phyloP scores from a whole-genome alignment of 768 basidiomycete species.

The Kwoniella pini region DNA sequence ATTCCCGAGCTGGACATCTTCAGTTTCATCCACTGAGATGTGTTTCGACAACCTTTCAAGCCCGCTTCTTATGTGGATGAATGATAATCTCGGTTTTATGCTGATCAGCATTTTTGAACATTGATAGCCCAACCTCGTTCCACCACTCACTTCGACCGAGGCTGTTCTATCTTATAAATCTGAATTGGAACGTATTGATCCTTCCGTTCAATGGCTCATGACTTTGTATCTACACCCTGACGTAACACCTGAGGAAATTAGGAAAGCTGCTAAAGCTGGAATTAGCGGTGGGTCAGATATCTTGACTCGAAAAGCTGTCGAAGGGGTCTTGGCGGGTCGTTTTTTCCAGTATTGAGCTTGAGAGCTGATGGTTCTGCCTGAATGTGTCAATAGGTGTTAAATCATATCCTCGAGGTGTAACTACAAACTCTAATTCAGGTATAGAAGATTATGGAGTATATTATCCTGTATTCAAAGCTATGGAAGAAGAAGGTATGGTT shows the following conservation, averaged over 20 bases:
- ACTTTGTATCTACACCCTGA: constrained; percentile 91
- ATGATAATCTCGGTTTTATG: no score
- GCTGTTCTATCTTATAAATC: constrained; percentile 78
- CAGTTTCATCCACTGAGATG: no score
- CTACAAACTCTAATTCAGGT: constrained; percentile 93
- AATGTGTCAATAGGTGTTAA: constrained; percentile 68
- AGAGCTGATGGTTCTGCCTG: background rate
- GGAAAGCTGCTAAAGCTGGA: constrained; percentile 80
- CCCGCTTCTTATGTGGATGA: no score
- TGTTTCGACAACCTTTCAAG: no score
- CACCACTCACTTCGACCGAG: constrained; percentile 79
- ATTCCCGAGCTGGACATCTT: no score
- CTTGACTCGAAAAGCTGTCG: background rate
- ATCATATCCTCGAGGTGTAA: constrained; percentile 95
- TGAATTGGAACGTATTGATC: constrained; percentile 71
- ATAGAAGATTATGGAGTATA: constrained; percentile 94
- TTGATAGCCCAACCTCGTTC: constrained; percentile 95
- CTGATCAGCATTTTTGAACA: no score
- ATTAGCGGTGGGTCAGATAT: constrained; percentile 61
- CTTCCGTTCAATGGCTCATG: constrained; percentile 84
- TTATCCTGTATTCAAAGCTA: constrained; percentile 87
- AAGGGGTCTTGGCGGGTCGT: background rate
- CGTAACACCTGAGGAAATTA: constrained; percentile 85
- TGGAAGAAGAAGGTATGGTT: constrained; percentile 92
- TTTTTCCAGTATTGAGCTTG: constrained; percentile 3